These are phyloP conservation scores for Sphagnum fallax DNA, from an alignment of 228 moss, liverwort and hornwort species.

Conservation along the genomic window DNA sequence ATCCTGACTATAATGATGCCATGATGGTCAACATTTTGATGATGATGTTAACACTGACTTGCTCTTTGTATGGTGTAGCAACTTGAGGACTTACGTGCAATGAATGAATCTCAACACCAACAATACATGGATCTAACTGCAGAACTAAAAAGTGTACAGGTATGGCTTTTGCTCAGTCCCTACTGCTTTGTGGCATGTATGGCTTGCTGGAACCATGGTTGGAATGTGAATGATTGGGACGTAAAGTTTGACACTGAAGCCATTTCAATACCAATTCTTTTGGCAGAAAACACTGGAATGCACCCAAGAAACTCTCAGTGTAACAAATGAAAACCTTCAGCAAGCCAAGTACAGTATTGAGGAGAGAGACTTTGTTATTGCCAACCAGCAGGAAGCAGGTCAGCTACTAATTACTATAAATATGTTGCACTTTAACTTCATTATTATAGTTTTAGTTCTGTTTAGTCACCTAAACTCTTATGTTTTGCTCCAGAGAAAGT, in stretches of 20 bases:
- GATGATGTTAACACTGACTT: too few species aligned
- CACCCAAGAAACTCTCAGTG: constrained; percentile 54
- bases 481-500: constrained; percentile 39
- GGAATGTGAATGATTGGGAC: too few species aligned
- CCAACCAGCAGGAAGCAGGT: constrained; percentile 68
- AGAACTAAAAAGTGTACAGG: constrained; percentile 66
- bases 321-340: constrained; percentile 52
- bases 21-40: too few species aligned
- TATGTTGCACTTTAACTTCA: too few species aligned
- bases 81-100: constrained; percentile 60
- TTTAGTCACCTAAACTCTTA: not conserved
- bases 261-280: not conserved
- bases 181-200: too few species aligned
- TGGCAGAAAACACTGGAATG: constrained; percentile 57
- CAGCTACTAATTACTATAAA: not conserved
- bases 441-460: too few species aligned
- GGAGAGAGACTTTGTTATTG: constrained; percentile 72
- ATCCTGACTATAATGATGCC: not conserved
- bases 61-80: constrained; percentile 24
- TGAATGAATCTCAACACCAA: constrained; percentile 59
- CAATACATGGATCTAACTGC: constrained; percentile 42
- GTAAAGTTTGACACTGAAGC: not conserved
- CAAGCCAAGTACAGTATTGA: constrained; percentile 46
- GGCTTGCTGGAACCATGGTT: too few species aligned
- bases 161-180: constrained; percentile 2